Percentiles rank a stretch among this genome's conserved stretches.
Conservation (phyloP, 2,329 filamentous ascomycete species). For the Claviceps lovelessii region DNA sequence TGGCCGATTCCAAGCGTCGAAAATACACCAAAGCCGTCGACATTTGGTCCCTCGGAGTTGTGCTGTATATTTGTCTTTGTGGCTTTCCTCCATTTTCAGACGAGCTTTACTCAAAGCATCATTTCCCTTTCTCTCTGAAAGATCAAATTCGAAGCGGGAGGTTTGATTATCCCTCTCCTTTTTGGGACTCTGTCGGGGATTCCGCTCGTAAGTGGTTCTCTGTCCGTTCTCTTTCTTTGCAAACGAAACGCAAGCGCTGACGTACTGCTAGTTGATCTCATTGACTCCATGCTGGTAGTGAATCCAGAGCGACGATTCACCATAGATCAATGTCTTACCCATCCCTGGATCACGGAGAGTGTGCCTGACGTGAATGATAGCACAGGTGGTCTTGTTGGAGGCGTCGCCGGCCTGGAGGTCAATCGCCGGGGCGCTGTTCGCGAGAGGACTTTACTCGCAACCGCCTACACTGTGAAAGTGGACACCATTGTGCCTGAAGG, state of each 20-base stretch:
- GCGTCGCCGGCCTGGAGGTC: slow-evolving; percentile 69
- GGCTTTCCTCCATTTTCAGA: slow-evolving; percentile 96
- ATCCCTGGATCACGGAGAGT: slow-evolving; percentile 70
- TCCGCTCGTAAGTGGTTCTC: slow-evolving; percentile 44
- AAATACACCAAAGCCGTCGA: slow-evolving; percentile 93
- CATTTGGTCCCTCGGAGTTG: slow-evolving; percentile 93
- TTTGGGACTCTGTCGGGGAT: slow-evolving; percentile 55
- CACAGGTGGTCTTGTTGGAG: slow-evolving; percentile 83
- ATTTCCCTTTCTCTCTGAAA: slow-evolving; percentile 68
- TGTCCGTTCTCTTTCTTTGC: no score
- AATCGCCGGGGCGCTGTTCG: slow-evolving; percentile 64
- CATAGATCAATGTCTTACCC: slow-evolving; percentile 77
- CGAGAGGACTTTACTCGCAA: slow-evolving; percentile 73
- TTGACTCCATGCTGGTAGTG: slow-evolving; percentile 87
- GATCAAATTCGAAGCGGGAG: slow-evolving; percentile 80
- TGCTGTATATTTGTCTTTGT: slow-evolving; percentile 92
- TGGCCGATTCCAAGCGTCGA: slow-evolving; percentile 66
- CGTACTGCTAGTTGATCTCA: slow-evolving; percentile 51
- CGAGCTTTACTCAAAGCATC: slow-evolving; percentile 62
- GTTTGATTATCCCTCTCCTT: slow-evolving; percentile 91
- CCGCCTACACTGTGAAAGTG: slow-evolving; percentile 58
- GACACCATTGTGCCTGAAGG: slow-evolving; percentile 39
- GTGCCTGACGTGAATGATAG: slow-evolving; percentile 58
- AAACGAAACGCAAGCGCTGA: not conserved
- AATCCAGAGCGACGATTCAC: slow-evolving; percentile 72